These are phyloP conservation scores for Drechslera avenae DNA, from an alignment of 2,329 filamentous ascomycete species.

Conservation along the genomic window DNA sequence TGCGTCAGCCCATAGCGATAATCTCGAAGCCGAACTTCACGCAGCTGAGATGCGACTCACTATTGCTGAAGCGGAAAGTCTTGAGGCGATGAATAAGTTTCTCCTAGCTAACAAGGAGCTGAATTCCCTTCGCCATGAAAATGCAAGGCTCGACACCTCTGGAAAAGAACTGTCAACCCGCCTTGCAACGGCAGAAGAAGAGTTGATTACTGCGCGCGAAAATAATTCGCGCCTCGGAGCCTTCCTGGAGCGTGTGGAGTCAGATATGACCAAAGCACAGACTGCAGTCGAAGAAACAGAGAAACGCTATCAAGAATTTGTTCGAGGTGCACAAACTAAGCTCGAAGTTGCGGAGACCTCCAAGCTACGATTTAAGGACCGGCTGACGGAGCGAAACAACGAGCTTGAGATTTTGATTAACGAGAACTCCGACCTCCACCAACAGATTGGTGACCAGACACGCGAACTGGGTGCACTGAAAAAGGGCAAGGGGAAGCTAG, in stretches of 20 bases:
- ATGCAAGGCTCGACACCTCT: slow-evolving; percentile 33
- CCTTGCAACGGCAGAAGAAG: slow-evolving; percentile 39
- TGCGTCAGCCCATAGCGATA: slow-evolving; percentile 7
- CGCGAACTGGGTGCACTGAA: slow-evolving; percentile 32
- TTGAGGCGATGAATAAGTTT: slow-evolving; percentile 20
- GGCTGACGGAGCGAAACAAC: slow-evolving; percentile 32
- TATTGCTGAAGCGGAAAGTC: slow-evolving; percentile 29
- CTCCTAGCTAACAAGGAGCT: slow-evolving; percentile 39
- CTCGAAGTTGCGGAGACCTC: slow-evolving; percentile 32
- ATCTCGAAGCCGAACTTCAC: slow-evolving; percentile 27
- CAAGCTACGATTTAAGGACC: slow-evolving; percentile 40
- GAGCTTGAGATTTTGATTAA: slow-evolving; percentile 36
- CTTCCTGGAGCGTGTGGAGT: slow-evolving; percentile 39
- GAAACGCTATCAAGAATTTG: slow-evolving; percentile 33
- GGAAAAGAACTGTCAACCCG: slow-evolving; percentile 37
- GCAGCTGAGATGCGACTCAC: slow-evolving; percentile 30
- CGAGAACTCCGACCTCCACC: slow-evolving; percentile 37
- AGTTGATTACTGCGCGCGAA: slow-evolving; percentile 33
- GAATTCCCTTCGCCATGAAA: slow-evolving; percentile 30
- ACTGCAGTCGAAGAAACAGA: slow-evolving; percentile 39
- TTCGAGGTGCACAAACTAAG: slow-evolving; percentile 38
- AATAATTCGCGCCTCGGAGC: slow-evolving; percentile 41
- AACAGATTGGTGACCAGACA: slow-evolving; percentile 32
- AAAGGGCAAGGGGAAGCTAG: slow-evolving; percentile 29
- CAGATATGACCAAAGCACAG: slow-evolving; percentile 39